Evolutionary conservation across 169 alveolate genomes (phyloP).

Genomic region (Eimeria brunetti): DNA sequence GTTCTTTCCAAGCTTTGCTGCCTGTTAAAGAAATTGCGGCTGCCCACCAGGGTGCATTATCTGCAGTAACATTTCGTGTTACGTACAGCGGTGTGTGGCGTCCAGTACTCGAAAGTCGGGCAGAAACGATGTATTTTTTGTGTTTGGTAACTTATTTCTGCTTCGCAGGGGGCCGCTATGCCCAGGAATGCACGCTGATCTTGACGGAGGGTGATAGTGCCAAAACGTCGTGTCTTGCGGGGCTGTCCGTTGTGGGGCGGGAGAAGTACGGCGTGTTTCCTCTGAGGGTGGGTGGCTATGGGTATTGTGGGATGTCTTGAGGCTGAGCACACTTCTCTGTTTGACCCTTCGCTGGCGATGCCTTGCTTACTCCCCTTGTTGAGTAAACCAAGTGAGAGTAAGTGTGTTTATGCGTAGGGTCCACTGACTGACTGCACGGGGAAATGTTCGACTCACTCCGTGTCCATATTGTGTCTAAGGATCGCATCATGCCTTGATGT

Average conservation of each 20-base stretch:
- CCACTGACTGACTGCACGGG: neutral
- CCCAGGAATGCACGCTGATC: slow-evolving; percentile 98
- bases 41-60: neutral
- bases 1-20: neutral
- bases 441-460: neutral
- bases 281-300: slow-evolving; percentile 81
- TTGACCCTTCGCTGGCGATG: neutral
- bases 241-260: slow-evolving; percentile 99
- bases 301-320: neutral
- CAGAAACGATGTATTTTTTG: neutral
- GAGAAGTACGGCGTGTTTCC: slow-evolving; percentile 99
- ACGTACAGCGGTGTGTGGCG: neutral
- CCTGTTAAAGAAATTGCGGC: neutral
- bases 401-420: neutral
- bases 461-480: neutral
- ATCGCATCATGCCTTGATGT: neutral
- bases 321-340: neutral
- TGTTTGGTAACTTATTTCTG: neutral
- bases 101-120: neutral
- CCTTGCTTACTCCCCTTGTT: neutral
- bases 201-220: slow-evolving; percentile 99
- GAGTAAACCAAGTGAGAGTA: neutral
- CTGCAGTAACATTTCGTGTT: neutral
- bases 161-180: slow-evolving; percentile 92
- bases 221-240: slow-evolving; percentile 99